Evolutionary conservation across 1,284 basidiomycete species (phyloP).

Genomic region (Anthracocystis setariae): DNA sequence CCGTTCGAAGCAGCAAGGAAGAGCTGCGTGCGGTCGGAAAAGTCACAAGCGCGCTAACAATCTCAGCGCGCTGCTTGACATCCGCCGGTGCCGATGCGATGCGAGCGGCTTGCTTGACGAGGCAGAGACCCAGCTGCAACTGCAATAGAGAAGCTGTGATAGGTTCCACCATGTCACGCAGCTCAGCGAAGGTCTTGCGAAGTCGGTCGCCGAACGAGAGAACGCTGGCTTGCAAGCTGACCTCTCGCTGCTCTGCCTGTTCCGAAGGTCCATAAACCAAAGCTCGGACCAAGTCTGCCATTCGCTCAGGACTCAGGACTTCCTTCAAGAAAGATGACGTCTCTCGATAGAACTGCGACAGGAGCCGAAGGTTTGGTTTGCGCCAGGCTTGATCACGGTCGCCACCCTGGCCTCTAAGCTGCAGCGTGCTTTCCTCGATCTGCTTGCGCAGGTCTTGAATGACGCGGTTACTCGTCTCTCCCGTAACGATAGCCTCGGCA

Average conservation of each 20-base stretch:
- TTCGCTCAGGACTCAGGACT: conserved; percentile 44
- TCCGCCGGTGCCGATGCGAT: conserved; percentile 30
- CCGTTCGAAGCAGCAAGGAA: conserved; percentile 44
- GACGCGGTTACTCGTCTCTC: conserved; percentile 73
- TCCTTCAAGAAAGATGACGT: conserved; percentile 68
- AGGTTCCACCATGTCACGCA: conserved; percentile 77
- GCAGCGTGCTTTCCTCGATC: conserved; percentile 18
- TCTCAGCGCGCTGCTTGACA: conserved; percentile 28
- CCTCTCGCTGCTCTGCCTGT: conserved; percentile 56
- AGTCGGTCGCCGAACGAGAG: conserved; percentile 70
- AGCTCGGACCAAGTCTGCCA: conserved; percentile 61
- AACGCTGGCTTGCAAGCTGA: conserved; percentile 66
- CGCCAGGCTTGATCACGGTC: conserved; percentile 31
- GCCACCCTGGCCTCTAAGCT: conserved; percentile 20
- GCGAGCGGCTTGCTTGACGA: conserved; percentile 67
- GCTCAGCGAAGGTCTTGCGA: conserved; percentile 69
- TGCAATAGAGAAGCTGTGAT: conserved; percentile 76
- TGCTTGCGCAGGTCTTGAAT: conserved; percentile 53
- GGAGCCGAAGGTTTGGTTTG: conserved; percentile 72
- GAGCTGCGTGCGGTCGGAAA: conserved; percentile 60
- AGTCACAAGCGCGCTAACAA: conserved; percentile 56
- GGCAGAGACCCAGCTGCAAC: conserved; percentile 79
- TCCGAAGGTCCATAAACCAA: conserved; percentile 26
- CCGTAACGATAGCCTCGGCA: conserved; percentile 75
- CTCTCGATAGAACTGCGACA: conserved; percentile 85